A percentile compares a stretch with the other conserved stretches of the same genome.
These are phyloP conservation scores for Cytospora piceicola DNA, from an alignment of 2,329 filamentous ascomycete species.

Conservation along the genomic window DNA sequence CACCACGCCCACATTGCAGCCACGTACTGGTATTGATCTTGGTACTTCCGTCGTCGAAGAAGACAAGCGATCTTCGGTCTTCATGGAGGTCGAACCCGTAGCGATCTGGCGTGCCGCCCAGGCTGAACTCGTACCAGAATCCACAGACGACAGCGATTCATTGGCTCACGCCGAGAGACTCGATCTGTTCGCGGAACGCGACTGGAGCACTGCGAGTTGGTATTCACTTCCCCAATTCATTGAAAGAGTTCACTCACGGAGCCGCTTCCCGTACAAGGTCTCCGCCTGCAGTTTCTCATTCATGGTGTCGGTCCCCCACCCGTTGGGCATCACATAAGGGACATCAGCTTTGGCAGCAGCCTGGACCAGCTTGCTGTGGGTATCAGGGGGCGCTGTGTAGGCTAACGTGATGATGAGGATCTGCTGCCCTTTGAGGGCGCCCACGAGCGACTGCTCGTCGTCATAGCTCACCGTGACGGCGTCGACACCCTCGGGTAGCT, in stretches of 20 bases:
- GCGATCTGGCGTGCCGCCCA: slow-evolving; percentile 38
- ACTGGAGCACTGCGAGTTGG: background rate
- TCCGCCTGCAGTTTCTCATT: slow-evolving; percentile 26
- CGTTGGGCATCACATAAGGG: slow-evolving; percentile 51
- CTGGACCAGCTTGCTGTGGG: slow-evolving; percentile 44
- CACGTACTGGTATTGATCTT: slow-evolving; percentile 63
- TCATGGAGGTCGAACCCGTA: slow-evolving; percentile 37
- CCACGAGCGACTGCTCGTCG: slow-evolving; percentile 39
- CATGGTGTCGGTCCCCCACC: slow-evolving; percentile 38
- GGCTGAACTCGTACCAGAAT: slow-evolving; percentile 58
- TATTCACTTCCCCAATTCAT: too few species aligned
- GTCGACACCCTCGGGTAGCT: slow-evolving; percentile 45
- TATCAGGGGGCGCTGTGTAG: slow-evolving; percentile 41
- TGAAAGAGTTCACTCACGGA: slow-evolving; percentile 32
- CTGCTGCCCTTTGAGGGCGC: slow-evolving; percentile 40
- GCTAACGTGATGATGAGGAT: slow-evolving; percentile 46
- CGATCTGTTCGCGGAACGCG: slow-evolving; percentile 42
- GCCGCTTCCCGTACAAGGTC: slow-evolving; percentile 2
- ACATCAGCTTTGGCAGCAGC: slow-evolving; percentile 50
- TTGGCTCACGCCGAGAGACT: slow-evolving; percentile 40
- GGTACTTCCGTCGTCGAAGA: slow-evolving; percentile 61
- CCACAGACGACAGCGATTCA: slow-evolving; percentile 45
- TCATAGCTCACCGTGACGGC: slow-evolving; percentile 52
- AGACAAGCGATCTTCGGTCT: slow-evolving; percentile 28
- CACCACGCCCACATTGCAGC: slow-evolving; percentile 50